Base-by-base conservation (phyloP, 129 eudicot genomes). In the Centella asiatica region DNA sequence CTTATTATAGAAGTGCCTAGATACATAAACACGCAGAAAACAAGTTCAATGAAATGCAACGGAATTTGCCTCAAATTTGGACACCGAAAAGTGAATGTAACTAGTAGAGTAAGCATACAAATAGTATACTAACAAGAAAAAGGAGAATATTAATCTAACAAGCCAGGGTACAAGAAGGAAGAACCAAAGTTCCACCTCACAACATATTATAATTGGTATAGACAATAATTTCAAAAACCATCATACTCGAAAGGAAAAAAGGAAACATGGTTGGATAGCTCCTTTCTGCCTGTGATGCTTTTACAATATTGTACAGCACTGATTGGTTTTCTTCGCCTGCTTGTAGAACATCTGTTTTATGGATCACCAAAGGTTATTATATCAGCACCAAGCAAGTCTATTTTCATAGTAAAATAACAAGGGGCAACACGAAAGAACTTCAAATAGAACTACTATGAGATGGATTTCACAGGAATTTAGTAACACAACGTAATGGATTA, bases 251-350 rank as follows among this genome's bases (percentile, higher is more conserved):
- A 31, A 10, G n/a, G 33, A 58, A 33, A 33, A 58, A 45, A 58
- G 34, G 25, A 18, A 11, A 34, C 46, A 31, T 20, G 63, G 63
- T 15, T 34, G 28, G 46, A 33, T 18, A 33, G 9, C 22, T 14
- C 31, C 44, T 56, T 36, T 4, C 46, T 32, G n/a, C n/a, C n/a
- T 60, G 37, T 36, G 54, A 62, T 25, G 32, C 67, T 61, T 73
- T 77, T 77, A 92, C 79, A 92, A 58, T 66, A 92, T 77, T 4
- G 96, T 84, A 72, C 98, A 92, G 56, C 98, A 92, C 59, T 80
- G 87, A 71, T 92, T 92, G 61, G 95, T 87, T 71, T 84, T 87
- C 88, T 92, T 92, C 27, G 98, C 98, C 73, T 92, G 98, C 78
- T 92, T 92, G 90, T 92, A 92, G 56, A 92, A 92, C 90, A 92